A percentile compares a stretch with the other conserved stretches of the same genome.
Conservation (phyloP, 345 rosid species). For the Brassica incana region DNA sequence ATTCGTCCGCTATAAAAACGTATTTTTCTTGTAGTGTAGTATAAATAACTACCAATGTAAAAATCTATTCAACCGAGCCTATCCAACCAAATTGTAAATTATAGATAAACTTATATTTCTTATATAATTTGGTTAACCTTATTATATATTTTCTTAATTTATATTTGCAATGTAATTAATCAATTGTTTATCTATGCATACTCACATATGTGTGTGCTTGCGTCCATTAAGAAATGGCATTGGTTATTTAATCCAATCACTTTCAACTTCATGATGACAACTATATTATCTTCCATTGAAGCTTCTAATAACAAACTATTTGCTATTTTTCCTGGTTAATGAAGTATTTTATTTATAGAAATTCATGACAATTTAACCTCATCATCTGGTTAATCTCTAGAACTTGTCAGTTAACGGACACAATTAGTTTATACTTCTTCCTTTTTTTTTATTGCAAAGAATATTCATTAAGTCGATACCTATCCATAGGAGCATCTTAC, state of each 20-base stretch:
- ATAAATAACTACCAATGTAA: too few species aligned
- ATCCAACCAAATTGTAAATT: too few species aligned
- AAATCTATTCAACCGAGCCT: too few species aligned
- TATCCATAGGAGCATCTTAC: conserved; percentile 33
- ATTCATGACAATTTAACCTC: conserved; percentile 10
- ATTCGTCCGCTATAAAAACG: too few species aligned
- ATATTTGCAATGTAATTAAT: too few species aligned
- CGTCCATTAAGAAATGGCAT: background rate
- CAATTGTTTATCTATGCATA: too few species aligned
- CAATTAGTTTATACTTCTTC: background rate
- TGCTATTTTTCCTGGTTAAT: background rate
- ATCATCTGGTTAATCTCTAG: conserved; percentile 3
- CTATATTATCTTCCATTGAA: background rate
- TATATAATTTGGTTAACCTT: too few species aligned
- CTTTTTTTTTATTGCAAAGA: background rate
- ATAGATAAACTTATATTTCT: too few species aligned
- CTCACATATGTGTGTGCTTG: background rate
- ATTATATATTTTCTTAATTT: too few species aligned
- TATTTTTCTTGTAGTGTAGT: too few species aligned
- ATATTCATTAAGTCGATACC: conserved; percentile 26
- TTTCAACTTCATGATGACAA: conserved; percentile 15
- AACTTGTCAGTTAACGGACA: background rate
- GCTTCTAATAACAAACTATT: background rate
- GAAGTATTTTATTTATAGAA: background rate
- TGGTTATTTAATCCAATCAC: conserved; percentile 10